Base-by-base conservation (phyloP, 768 basidiomycete genomes). In the Cystofilobasidium ferigula region DNA sequence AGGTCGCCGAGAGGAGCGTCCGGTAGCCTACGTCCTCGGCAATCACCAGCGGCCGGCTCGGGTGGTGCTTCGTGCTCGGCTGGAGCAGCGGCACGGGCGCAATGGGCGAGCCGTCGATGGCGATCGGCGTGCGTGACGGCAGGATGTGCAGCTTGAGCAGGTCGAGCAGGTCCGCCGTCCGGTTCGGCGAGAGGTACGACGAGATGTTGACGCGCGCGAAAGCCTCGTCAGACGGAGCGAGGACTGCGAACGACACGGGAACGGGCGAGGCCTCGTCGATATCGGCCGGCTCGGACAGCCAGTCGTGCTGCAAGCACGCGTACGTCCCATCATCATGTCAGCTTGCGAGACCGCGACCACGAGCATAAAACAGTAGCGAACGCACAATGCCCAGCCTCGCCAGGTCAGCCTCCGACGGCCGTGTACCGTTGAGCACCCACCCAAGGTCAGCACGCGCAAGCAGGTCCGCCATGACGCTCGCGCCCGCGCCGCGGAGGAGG, bases 151-250 rank as follows among this genome's bases (percentile, higher is more conserved):
- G 71, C 67, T 74, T 74, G 45, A 78, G 68, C 12, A 78, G 71
- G 1, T 73, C 71, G 34, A 74, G 57, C 8, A 78, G 71, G 0
- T 72, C 72, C 2, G 72, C 71, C 16, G 43, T 28, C 5, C 22
- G 9, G 62, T 75, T 71, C 28, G 71, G 57, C 22, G n/a, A n/a
- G n/a, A 74, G 69, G 69, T 77, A 77, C 28, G 70, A 63, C 0
- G 91, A 91, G 64, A 98, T 76, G 77, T 98, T 93, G 75, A 87
- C 77, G 26, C 82, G 78, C 73, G 90, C 86, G 81, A 98, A 95
- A 0, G 94, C 92, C 65, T 87, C 86, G 72, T 99, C 95, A 8
- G 84, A 83, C 3, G 95, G 95, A 70, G 88, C 92, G 26, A 99
- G 80, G 5, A 99, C 76, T 1, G 91, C 94, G 86, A 93, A 98